A percentile compares a stretch with the other conserved stretches of the same genome.
phyloP scores from a whole-genome alignment of 768 basidiomycete genomes.

The Phaeotremella skinneri region DNA sequence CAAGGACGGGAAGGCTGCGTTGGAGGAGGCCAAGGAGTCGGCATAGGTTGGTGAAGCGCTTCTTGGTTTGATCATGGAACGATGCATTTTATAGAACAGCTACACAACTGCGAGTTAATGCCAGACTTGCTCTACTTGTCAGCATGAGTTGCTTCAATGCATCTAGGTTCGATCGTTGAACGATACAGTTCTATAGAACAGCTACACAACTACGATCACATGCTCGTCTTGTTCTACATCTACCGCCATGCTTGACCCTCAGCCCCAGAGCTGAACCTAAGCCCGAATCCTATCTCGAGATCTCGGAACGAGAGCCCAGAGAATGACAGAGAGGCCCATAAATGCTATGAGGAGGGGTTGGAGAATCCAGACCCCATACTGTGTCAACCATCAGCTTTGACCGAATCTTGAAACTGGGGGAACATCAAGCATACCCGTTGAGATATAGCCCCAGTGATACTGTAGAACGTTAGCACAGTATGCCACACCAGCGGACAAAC shows the following conservation, averaged over 20 bases:
- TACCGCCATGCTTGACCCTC: too few relatives aligned
- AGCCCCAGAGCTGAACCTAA: too few relatives aligned
- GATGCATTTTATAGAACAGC: constrained; percentile 6
- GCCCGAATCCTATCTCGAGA: neutral
- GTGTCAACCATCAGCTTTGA: neutral
- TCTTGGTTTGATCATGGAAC: neutral
- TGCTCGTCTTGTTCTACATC: too few relatives aligned
- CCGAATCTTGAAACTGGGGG: neutral
- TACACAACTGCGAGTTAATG: too few relatives aligned
- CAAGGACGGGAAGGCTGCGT: constrained; percentile 56
- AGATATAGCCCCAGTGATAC: constrained; percentile 38
- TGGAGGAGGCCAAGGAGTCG: constrained; percentile 47
- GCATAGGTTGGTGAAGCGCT: constrained; percentile 7
- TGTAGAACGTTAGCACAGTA: constrained; percentile 6
- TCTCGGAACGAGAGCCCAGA: constrained; percentile 40
- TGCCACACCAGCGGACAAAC: constrained; percentile 4
- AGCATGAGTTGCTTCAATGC: constrained; percentile 6
- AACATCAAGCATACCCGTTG: constrained; percentile 24
- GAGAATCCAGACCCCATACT: constrained; percentile 43
- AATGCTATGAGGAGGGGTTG: constrained; percentile 41
- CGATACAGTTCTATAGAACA: neutral
- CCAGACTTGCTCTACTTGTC: too few relatives aligned
- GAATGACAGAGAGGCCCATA: constrained; percentile 19
- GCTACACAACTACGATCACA: too few relatives aligned
- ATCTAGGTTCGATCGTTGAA: neutral